Conservation (phyloP, 2,329 filamentous ascomycete genomes). For the Acrodontium crateriforme region DNA sequence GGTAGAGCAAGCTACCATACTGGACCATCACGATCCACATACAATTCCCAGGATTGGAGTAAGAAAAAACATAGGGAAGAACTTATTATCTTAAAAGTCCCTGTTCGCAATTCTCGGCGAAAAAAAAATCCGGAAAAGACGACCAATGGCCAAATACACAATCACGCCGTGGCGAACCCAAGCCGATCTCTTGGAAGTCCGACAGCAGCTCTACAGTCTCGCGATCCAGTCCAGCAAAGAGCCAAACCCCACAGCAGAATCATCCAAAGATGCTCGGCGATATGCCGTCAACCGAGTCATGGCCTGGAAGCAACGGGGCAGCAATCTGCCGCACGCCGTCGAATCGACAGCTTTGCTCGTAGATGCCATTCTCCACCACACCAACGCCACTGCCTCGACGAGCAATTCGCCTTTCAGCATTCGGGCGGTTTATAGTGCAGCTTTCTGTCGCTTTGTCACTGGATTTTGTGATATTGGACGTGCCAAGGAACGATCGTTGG, state of each 20-base stretch:
- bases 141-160: constrained; percentile 54
- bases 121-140: background rate
- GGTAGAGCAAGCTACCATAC: too few species aligned
- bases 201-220: constrained; percentile 48
- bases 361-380: constrained; percentile 55
- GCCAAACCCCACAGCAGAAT: constrained; percentile 5
- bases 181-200: constrained; percentile 51
- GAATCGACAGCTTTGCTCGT: constrained; percentile 64
- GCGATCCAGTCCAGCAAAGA: constrained; percentile 6
- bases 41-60: too few species aligned
- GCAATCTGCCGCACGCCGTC: constrained; percentile 64
- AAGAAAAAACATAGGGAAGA: too few species aligned
- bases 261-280: constrained; percentile 17
- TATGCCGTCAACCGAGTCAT: constrained; percentile 27
- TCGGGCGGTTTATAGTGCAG: constrained; percentile 57
- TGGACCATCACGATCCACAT: too few species aligned
- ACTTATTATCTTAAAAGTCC: too few species aligned
- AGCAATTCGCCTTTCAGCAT: constrained; percentile 43
- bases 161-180: constrained; percentile 61
- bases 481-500: constrained; percentile 45
- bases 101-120: too few species aligned
- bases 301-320: constrained; percentile 54
- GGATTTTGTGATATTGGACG: constrained; percentile 64
- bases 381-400: constrained; percentile 45
- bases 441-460: constrained; percentile 59